A percentile compares a stretch with the other conserved stretches of the same genome.
Conservation (phyloP, 805 yeast species). For the Schwanniomyces occidentalis region DNA sequence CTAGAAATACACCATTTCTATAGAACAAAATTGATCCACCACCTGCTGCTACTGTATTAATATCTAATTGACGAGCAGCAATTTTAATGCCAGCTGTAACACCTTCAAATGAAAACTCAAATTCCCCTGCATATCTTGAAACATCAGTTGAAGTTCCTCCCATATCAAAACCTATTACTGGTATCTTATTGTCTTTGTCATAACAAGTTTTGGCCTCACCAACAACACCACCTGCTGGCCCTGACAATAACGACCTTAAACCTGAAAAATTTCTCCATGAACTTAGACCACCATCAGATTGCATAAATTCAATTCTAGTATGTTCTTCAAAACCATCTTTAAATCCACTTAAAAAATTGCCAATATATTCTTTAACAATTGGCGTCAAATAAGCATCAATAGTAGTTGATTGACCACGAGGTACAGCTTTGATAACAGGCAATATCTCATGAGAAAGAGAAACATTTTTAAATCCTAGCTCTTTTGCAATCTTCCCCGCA, state of each 20-base stretch:
- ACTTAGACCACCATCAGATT: slow-evolving; percentile 21
- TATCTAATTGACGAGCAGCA: slow-evolving; percentile 79
- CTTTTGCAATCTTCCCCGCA: slow-evolving; percentile 47
- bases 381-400: slow-evolving; percentile 88
- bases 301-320: slow-evolving; percentile 21
- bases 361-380: slow-evolving; percentile 63
- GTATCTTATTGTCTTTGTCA: slow-evolving; percentile 47
- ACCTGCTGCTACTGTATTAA: slow-evolving; percentile 37
- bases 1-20: slow-evolving; percentile 47
- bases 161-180: slow-evolving; percentile 83
- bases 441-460: slow-evolving; percentile 68
- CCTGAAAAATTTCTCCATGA: slow-evolving; percentile 16
- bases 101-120: slow-evolving; percentile 81
- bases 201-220: slow-evolving; percentile 19
- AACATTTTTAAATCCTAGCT: slow-evolving; percentile 67
- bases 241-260: slow-evolving; percentile 18
- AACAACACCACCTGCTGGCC: slow-evolving; percentile 26
- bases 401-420: slow-evolving; percentile 74
- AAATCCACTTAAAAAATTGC: slow-evolving; percentile 63
- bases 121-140: slow-evolving; percentile 65
- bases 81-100: slow-evolving; percentile 81
- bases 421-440: slow-evolving; percentile 77
- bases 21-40: slow-evolving; percentile 34
- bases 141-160: slow-evolving; percentile 92
- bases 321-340: slow-evolving; percentile 42